Evolutionary conservation across 1,139 yeast species (phyloP), one percentile per base, ranked within the genome.

Genomic region (Protomyces arabidopsidicola): DNA sequence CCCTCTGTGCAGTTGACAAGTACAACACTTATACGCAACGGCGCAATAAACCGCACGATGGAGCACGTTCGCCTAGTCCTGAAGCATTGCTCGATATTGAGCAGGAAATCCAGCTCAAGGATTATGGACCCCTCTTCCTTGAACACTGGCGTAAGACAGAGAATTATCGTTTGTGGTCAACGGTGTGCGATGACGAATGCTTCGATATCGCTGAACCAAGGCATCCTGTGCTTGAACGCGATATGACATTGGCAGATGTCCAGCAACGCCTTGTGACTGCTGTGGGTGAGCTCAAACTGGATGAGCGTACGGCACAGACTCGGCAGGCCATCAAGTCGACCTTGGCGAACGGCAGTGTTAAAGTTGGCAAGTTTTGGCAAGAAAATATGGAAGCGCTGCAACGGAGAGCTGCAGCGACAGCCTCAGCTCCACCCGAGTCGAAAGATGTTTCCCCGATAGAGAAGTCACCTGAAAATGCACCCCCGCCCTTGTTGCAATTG

Each of bases 191-290:
- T 72, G 95, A 89, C 71, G 91, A 91, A 71, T 79, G 93, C 39
- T 91, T 91, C 76, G 95, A 90, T 71, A 84, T 93, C 68, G 85
- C 90, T 65, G 89, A 86, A 67, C 97, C 97, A 0, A 80, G 81
- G 65, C 97, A 91, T 74, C 73, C 84, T 14, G 63, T 53, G 35
- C 36, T 60, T 50, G 63, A 53, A 22, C 58, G 63, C 18, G 48
- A 53, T 22, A 20, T 60, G 56, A 58, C 63, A 12, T 55, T 60
- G 51, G 63, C 58, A 14, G 63, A 60, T 36, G 63, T 60, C 22
- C 63, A 60, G 31, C 53, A 52, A 22, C 58, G 58, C 5, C 50
- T 53, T 16, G 48, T 36, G 36, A 53, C 54, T 12, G 63, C 58
- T 24, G 63, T 53, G 8, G 52, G 45, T 10, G 63, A 60, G 27